These are phyloP conservation scores for Rhinocladiella mackenziei DNA, from an alignment of 2,329 filamentous ascomycete genomes.

Conservation along the genomic window DNA sequence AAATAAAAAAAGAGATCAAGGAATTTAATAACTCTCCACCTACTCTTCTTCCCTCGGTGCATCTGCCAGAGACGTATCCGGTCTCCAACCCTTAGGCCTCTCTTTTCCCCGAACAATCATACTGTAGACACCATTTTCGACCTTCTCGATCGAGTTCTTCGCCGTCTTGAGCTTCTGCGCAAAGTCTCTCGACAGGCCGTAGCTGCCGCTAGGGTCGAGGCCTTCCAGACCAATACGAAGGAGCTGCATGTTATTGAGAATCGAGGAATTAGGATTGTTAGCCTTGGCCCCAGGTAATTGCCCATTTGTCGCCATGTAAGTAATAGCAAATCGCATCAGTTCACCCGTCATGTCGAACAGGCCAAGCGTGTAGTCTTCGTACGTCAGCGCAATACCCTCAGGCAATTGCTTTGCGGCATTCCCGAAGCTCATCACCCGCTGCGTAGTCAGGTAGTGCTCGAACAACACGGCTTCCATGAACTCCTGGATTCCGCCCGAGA, in stretches of 20 bases:
- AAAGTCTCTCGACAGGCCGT: slow-evolving; percentile 59
- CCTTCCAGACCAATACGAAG: slow-evolving; percentile 73
- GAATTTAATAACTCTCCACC: slow-evolving; percentile 33
- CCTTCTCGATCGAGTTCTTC: slow-evolving; percentile 85
- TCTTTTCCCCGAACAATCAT: slow-evolving; percentile 83
- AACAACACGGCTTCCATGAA: slow-evolving; percentile 91
- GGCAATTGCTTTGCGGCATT: slow-evolving; percentile 50
- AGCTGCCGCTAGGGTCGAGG: slow-evolving; percentile 54
- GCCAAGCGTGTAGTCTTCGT: slow-evolving; percentile 83
- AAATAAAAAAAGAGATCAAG: not conserved
- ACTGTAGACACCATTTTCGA: slow-evolving; percentile 85
- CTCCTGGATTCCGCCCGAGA: slow-evolving; percentile 81
- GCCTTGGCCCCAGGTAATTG: slow-evolving; percentile 21
- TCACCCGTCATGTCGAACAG: slow-evolving; percentile 93
- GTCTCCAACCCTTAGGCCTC: slow-evolving; percentile 86
- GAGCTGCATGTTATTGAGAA: slow-evolving; percentile 75
- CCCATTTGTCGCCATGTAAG: slow-evolving; percentile 65
- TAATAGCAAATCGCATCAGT: slow-evolving; percentile 94
- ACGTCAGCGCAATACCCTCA: slow-evolving; percentile 60
- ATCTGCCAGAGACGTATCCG: slow-evolving; percentile 54
- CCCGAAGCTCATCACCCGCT: slow-evolving; percentile 66
- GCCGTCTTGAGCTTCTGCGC: slow-evolving; percentile 81
- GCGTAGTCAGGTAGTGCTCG: slow-evolving; percentile 75
- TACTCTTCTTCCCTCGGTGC: slow-evolving; percentile 34
- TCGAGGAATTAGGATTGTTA: slow-evolving; percentile 49